Conservation (phyloP, 768 basidiomycete genomes). For the Termitomyces sp. region DNA sequence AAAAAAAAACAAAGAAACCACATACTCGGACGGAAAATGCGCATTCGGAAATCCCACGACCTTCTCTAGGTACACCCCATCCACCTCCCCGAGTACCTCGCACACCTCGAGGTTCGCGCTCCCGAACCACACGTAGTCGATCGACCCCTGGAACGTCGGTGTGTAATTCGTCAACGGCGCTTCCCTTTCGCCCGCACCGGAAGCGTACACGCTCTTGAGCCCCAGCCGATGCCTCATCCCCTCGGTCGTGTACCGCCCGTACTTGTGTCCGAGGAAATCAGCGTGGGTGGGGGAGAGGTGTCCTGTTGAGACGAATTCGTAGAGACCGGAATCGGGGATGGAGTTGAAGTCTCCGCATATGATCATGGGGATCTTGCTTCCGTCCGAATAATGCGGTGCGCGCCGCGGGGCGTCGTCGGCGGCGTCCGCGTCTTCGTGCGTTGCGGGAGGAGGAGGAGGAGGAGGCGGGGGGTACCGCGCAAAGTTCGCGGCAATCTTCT, state of each 20-base stretch:
- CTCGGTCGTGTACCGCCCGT: constrained; percentile 89
- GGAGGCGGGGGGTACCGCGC: constrained; percentile 70
- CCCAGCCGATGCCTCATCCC: constrained; percentile 77
- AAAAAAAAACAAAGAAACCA: constrained; percentile 17
- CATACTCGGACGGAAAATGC: constrained; percentile 96
- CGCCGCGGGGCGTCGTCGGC: constrained; percentile 31
- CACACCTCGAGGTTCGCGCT: constrained; percentile 68
- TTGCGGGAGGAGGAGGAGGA: constrained; percentile 25
- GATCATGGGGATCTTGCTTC: constrained; percentile 84
- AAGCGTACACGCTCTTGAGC: constrained; percentile 81
- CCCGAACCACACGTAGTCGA: constrained; percentile 96
- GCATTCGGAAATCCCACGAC: constrained; percentile 95
- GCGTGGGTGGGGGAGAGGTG: constrained; percentile 66
- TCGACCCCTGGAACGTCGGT: constrained; percentile 77
- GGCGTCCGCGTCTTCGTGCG: constrained; percentile 18
- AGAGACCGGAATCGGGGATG: constrained; percentile 79
- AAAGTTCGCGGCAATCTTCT: constrained; percentile 84
- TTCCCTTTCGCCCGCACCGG: constrained; percentile 33
- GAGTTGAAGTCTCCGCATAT: constrained; percentile 98
- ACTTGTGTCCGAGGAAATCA: constrained; percentile 89
- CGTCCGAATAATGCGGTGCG: constrained; percentile 74
- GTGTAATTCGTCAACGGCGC: constrained; percentile 85
- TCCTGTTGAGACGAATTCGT: constrained; percentile 83
- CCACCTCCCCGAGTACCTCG: constrained; percentile 85
- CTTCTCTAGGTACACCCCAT: constrained; percentile 78